Evolutionary conservation across 345 rosid species (phyloP), one percentile per base, ranked within the genome.

Genomic region (Gossypium bickii): DNA sequence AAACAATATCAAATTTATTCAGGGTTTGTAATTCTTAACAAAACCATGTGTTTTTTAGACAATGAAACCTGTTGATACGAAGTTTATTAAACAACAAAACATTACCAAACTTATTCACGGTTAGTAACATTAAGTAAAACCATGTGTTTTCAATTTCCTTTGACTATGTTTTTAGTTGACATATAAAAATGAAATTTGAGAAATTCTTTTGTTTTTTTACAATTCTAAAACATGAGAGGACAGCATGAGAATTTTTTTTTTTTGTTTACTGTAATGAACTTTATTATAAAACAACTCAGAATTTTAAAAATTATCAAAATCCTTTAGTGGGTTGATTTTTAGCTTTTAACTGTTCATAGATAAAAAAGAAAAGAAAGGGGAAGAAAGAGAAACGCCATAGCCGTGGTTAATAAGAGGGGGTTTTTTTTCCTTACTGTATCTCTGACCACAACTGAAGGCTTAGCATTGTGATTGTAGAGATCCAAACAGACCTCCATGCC

Each of bases 401-500:
- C 24, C 20, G 17, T 55, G 8, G 11, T 55, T 55, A 18, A n/a
- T 69, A 43, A 51, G 17, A 34, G 41, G 24, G 11, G 9, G 5
- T 22, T 60, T 80, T 29, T 34, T 34, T 34, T 34, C 7, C 90
- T 89, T 81, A 95, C 98, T 66, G 94, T 81, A 76, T 83, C 96
- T 85, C 99, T 87, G 70, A 95, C 98, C 55, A 89, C 98, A 20
- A 95, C 86, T 20, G 96, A 93, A 49, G 98, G 96, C 64, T 25
- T 69, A 66, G 97, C 97, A 83, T 81, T 83, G 55, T 88, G 83
- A 65, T 89, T 84, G 87, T 92, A 89, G 27, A 95, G 97, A 85
- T 95, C 99, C 89, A 93, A 85, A 79, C 99, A 89, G 38, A 93
- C 96, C 87, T 95, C 96, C 99, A 95, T 93, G 25, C 99, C 98